phyloP scores from a whole-genome alignment of 169 alveolate genomes.

The Cryptosporidium xiaoi region DNA sequence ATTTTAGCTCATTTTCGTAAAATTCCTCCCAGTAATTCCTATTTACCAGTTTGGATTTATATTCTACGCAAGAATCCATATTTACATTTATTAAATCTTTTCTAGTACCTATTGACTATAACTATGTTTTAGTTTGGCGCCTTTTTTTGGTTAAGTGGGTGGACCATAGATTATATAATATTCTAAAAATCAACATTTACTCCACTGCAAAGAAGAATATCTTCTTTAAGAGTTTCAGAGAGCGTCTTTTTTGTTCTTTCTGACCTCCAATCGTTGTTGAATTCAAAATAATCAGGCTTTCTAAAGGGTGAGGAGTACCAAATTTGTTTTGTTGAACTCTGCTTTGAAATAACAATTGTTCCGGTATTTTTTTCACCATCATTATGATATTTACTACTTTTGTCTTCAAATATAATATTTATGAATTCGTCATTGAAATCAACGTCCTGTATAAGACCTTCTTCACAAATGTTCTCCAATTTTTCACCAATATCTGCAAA shows the following conservation, averaged over 20 bases:
- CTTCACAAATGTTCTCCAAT: constrained; percentile 1
- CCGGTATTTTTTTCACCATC: not conserved
- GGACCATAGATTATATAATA: not conserved
- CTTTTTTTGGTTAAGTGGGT: not conserved
- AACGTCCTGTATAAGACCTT: constrained; percentile 16
- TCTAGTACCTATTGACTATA: not conserved
- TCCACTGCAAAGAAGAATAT: constrained; percentile 27
- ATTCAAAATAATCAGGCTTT: constrained; percentile 62
- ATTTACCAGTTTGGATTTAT: constrained; percentile 12
- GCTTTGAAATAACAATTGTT: constrained; percentile 68
- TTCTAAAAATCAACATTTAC: constrained; percentile 17
- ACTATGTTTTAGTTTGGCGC: not conserved
- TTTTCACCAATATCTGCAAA: constrained; percentile 16
- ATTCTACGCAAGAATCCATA: constrained; percentile 1
- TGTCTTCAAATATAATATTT: constrained; percentile 27
- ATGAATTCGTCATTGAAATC: constrained; percentile 63
- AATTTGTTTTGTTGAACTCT: constrained; percentile 46
- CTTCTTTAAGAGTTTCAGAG: constrained; percentile 19
- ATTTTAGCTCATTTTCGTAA: constrained; percentile 45
- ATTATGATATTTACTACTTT: not conserved
- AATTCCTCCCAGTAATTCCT: constrained; percentile 65
- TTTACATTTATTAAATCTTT: not conserved
- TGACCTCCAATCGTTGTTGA: constrained; percentile 27
- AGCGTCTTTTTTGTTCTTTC: constrained; percentile 29
- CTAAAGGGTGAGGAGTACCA: constrained; percentile 73